Base-by-base conservation (phyloP, 2,329 filamentous ascomycete genomes). In the Atkinsonella texensis region DNA sequence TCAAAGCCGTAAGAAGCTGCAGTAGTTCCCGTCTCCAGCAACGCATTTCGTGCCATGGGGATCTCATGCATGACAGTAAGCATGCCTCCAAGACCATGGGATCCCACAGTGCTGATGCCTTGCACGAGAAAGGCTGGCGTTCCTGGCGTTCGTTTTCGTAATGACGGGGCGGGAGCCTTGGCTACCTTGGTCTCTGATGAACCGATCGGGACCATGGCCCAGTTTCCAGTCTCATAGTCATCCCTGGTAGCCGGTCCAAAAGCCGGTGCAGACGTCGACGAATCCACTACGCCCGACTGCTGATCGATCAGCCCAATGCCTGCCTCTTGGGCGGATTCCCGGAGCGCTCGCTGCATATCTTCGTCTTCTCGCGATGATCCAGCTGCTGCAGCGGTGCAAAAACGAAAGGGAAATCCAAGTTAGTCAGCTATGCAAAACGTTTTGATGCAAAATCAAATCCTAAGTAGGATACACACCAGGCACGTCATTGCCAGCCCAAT, bases 61-160 rank as follows among this genome's bases (percentile, higher is more conserved):
- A 84, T 83, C 51, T 76, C 70, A 58, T 83, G 76, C 40, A 79
- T 70, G 8, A 84, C 78, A 4, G 79, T 80, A 12, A 84, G 57
- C 3, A 83, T 62, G 0, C 72, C 74, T 1, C 75, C 78, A 0
- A 84, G 60, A 13, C 72, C 67, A 55, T 75, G 74, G 17, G 63
- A 58, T 0, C 62, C 62, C 0, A 59, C 55, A 4, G 65, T 61
- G 18, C 63, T 62, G 38, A 62, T 53, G 5, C 58, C 72, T 42
- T 65, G 62, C 0, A 71, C 53, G 18, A 84, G 63, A 55, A 84
- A 79, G 1, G 74, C 77, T 1, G 80, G 80, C 0, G 66, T 65
- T 20, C 60, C 63, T 12, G 54, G 50, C 4, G 46, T 41, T 54
- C 77, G 67, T 65, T 71, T 73, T 53, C 77, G 67, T 51, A 62